Evolutionary conservation across 805 yeast species (phyloP), one percentile per base, ranked within the genome.

Genomic region (Metschnikowia gelsemii): DNA sequence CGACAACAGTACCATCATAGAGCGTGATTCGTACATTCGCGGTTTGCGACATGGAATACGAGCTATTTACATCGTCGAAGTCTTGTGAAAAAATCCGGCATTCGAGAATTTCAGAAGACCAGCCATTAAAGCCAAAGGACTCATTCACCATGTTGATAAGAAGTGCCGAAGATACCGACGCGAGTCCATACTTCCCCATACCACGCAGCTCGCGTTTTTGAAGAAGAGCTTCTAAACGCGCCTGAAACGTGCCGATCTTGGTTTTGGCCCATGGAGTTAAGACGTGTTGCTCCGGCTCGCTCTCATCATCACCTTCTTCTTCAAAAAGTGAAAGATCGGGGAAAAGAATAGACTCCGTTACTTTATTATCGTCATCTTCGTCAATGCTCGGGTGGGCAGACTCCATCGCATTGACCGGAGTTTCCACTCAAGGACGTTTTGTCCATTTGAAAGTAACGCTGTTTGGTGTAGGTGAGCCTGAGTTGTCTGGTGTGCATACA

Each of bases 51-150:
- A 59, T 57, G 5, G 62, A 54, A 45, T 39, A 53, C 18, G 49
- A 33, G 34, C 30, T n/a, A 12, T 58, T 41, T 38, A 57, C 49
- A 17, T 53, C 55, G 33, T 64, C 53, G 13, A 58, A 50, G 6
- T 50, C 52, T 22, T 54, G 54, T 14, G 37, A 39, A 17, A 55
- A 48, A 7, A 41, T 38, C 2, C 41, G 43, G 27, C 56, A 58
- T 4, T 54, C 57, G 9, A 68, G 20, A 1, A 79, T 59, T 35
- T 67, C 68, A 23, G 75, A 63, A 5, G 72, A 66, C 84, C 84
- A 79, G 7, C 84, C 84, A 45, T 76, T 66, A 52, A 62, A 75
- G 0, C 83, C 84, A 58, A 77, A 79, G 0, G 70, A 58, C 27
- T 72, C 76, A 44, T 79, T 79, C 1, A 80, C 78, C 42, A 70